These are phyloP conservation scores for Macrolepiota fuliginosa DNA, from an alignment of 768 basidiomycete species.

Conservation along the genomic window DNA sequence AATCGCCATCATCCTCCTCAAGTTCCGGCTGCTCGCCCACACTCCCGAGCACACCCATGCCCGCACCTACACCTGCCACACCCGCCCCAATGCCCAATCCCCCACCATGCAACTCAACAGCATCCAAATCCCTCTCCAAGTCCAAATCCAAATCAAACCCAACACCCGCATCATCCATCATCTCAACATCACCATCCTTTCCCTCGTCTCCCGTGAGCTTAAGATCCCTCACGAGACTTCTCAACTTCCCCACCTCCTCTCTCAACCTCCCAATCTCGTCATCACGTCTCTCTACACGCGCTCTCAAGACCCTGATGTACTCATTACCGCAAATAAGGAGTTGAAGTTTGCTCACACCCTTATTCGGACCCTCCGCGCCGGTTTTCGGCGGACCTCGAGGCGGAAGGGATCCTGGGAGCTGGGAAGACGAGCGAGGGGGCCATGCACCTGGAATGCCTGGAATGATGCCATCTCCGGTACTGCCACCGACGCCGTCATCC, in stretches of 20 bases:
- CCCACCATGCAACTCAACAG: slow-evolving; percentile 32
- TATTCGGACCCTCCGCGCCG: slow-evolving; percentile 88
- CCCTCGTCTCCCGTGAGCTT: slow-evolving; percentile 25
- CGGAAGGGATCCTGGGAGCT: slow-evolving; percentile 85
- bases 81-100: not conserved
- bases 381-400: slow-evolving; percentile 87
- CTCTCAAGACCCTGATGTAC: slow-evolving; percentile 75
- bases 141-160: slow-evolving; percentile 43
- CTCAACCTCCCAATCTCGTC: slow-evolving; percentile 70
- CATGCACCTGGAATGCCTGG: slow-evolving; percentile 17
- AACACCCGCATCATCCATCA: slow-evolving; percentile 21
- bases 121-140: slow-evolving; percentile 60
- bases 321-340: slow-evolving; percentile 89
- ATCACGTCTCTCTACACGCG: slow-evolving; percentile 76
- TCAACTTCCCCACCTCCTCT: slow-evolving; percentile 61
- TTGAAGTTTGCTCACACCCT: slow-evolving; percentile 92
- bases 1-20: slow-evolving; percentile 11
- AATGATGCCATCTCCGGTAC: not conserved
- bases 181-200: slow-evolving; percentile 35
- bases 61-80: not conserved
- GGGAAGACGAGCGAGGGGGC: slow-evolving; percentile 27
- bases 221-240: slow-evolving; percentile 31
- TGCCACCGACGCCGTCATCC: slow-evolving; percentile 11
- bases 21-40: slow-evolving; percentile 7
- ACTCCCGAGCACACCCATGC: slow-evolving; percentile 4